Evolutionary conservation across 2,329 filamentous ascomycete genomes (phyloP).

Genomic region (Nigrospora osmanthi): DNA sequence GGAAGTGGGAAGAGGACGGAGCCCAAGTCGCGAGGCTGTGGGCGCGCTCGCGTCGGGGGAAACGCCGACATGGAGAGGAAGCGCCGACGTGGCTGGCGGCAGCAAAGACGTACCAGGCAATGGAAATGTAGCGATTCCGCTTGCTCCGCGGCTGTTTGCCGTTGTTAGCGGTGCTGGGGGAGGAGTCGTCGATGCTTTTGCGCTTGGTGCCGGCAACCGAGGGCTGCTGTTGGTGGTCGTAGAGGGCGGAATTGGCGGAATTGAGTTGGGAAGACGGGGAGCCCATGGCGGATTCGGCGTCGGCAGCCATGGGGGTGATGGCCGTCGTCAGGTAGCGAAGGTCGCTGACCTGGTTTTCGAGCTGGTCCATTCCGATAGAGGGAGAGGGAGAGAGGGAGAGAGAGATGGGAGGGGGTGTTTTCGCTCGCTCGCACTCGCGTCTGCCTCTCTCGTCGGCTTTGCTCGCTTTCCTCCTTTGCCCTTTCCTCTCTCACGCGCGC

Average conservation of each 20-base stretch:
- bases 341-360: conserved; percentile 26
- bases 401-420: too few species aligned
- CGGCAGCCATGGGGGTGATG: neutral
- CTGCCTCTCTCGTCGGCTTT: too few species aligned
- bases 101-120: conserved; percentile 43
- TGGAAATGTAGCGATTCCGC: conserved; percentile 55
- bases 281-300: neutral
- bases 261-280: neutral
- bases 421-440: too few species aligned
- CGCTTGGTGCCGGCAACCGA: conserved; percentile 10
- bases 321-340: conserved; percentile 19
- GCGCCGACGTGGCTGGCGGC: neutral
- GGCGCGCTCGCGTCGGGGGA: too few species aligned
- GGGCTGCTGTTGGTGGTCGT: neutral
- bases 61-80: too few species aligned
- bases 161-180: conserved; percentile 6
- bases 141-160: conserved; percentile 50
- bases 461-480: too few species aligned
- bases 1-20: too few species aligned
- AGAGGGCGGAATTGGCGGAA: conserved; percentile 1
- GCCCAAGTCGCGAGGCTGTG: too few species aligned
- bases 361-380: conserved; percentile 7
- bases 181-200: conserved; percentile 16
- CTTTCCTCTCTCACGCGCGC: too few species aligned
- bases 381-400: neutral